Conservation (phyloP, 1,139 yeast genomes). For the Debaryomyces psychrophilus region DNA sequence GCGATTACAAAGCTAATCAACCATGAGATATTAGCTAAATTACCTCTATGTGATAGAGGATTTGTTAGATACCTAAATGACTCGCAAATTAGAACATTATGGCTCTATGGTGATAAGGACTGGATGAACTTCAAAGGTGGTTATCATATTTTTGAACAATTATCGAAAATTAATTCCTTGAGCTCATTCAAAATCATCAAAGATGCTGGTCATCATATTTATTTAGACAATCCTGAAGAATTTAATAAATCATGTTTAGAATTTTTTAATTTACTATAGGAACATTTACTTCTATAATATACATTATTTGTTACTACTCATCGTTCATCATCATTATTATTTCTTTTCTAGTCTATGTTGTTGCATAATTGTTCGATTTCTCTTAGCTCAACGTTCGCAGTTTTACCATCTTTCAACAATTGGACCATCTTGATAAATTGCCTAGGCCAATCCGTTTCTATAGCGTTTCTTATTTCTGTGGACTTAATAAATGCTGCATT, state of each 20-base stretch:
- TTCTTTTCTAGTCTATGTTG: conserved; percentile 10
- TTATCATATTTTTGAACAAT: conserved; percentile 32
- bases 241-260: conserved; percentile 34
- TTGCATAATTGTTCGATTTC: conserved; percentile 13
- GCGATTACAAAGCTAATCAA: conserved; percentile 47
- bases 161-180: conserved; percentile 20
- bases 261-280: conserved; percentile 25
- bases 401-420: neutral
- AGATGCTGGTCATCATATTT: conserved; percentile 48
- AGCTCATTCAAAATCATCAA: conserved; percentile 29
- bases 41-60: conserved; percentile 49
- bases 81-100: conserved; percentile 29
- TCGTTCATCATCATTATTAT: neutral
- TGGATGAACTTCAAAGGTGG: conserved; percentile 53
- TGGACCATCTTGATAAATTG: conserved; percentile 11
- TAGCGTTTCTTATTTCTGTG: conserved; percentile 36
- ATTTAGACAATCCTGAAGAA: conserved; percentile 40
- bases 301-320: neutral
- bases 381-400: conserved; percentile 11
- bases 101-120: conserved; percentile 50
- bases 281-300: neutral
- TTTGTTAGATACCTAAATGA: conserved; percentile 33
- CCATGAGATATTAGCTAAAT: conserved; percentile 43
- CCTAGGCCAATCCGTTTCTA: conserved; percentile 23
- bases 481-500: conserved; percentile 53